Evolutionary conservation across 2,329 filamentous ascomycete species (phyloP), one percentile per base, ranked within the genome.

Genomic region (Colletotrichum scovillei): DNA sequence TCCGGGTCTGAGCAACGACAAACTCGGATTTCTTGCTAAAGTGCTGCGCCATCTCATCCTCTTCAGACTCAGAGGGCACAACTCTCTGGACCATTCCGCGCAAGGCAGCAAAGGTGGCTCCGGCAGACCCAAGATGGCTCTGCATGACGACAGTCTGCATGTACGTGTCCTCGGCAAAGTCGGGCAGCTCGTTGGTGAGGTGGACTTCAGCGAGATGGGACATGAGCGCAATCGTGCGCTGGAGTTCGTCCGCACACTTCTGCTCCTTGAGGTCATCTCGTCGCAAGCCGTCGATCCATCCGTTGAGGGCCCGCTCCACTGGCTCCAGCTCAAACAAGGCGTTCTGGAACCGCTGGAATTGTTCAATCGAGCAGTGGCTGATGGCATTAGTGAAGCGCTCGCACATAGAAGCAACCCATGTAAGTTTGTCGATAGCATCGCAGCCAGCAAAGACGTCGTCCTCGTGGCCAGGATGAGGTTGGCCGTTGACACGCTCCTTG

Each of bases 311-410:
- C 70, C 95, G 90, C 84, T 99, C 97, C 12, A 98, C 94, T 0
- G 95, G 95, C 80, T 98, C 94, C 63, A 98, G 87, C 81, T 98
- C 97, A 77, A 95, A 94, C 71, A 97, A 83, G 2, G 95, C 94
- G 55, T 92, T 92, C 78, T 95, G 93, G 77, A 95, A 97, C 75
- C 87, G 91, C 58, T 89, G 88, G 81, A 98, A 98, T 72, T 94
- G 90, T 60, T 94, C 91, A 1, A 93, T 86, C 2, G 93, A 92
- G 82, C 95, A 97, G 77, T 91, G 91, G 77, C 89, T 92, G 78
- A 98, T 95, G 73, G 93, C 92, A 73, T 91, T 93, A 80, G 93
- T 91, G 77, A 98, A 97, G 49, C 95, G 93, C 75, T 94, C 91
- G 78, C 95, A 97, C 88, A 97, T 95, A 56, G 91, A 90, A 12